phyloP scores from a whole-genome alignment of 2,329 filamentous ascomycete genomes.

The Cladosporium phlei region DNA sequence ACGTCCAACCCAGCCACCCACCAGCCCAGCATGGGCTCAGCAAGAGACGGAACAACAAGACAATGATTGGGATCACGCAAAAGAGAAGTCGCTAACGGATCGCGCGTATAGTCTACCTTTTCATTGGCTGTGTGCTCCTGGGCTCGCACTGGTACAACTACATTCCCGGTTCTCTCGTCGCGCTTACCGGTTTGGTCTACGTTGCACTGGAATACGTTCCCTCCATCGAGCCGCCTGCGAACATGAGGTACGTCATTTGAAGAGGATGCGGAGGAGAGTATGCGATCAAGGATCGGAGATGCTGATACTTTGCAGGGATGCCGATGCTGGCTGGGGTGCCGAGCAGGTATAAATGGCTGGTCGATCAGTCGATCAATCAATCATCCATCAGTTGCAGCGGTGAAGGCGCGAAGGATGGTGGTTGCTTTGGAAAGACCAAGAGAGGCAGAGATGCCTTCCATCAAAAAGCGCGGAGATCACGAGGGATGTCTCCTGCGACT shows the following conservation, averaged over 20 bases:
- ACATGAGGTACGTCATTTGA: conserved; percentile 42
- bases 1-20: conserved; percentile 37
- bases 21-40: neutral
- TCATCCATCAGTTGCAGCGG: too few species aligned
- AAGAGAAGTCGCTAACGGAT: conserved; percentile 15
- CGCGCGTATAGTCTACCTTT: conserved; percentile 77
- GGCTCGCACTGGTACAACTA: conserved; percentile 62
- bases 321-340: conserved; percentile 50
- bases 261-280: conserved; percentile 17
- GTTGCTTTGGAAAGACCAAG: neutral
- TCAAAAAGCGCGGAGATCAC: too few species aligned
- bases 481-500: too few species aligned
- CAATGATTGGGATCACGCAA: neutral
- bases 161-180: conserved; percentile 74
- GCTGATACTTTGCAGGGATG: conserved; percentile 36
- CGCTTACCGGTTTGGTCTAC: conserved; percentile 74
- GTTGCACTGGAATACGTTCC: conserved; percentile 47
- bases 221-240: conserved; percentile 50
- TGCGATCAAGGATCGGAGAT: neutral
- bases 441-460: neutral
- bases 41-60: neutral
- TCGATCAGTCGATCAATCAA: neutral
- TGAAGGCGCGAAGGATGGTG: neutral
- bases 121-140: conserved; percentile 81
- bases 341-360: conserved; percentile 44